Evolutionary conservation across 768 basidiomycete species (phyloP).

Genomic region (Lactifluus subvellereus): DNA sequence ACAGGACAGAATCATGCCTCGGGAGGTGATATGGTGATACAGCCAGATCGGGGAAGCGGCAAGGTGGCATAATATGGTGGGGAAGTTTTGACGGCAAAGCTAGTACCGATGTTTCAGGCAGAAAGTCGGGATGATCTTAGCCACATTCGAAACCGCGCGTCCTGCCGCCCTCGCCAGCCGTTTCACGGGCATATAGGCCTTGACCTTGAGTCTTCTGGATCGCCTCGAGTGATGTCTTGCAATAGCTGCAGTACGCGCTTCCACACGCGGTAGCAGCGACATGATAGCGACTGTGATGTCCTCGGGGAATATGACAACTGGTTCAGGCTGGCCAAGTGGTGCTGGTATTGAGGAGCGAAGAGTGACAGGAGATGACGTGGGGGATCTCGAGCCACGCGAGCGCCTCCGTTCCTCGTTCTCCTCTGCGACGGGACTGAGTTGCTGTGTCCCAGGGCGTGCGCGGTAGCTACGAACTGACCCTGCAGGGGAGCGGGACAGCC

Average conservation of each 20-base stretch:
- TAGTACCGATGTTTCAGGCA: conserved; percentile 16
- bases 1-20: conserved; percentile 18
- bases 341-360: conserved; percentile 4
- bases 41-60: not conserved
- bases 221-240: conserved; percentile 4
- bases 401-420: conserved; percentile 23
- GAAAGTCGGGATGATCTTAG: conserved; percentile 9
- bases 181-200: conserved; percentile 7
- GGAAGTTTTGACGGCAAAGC: not conserved
- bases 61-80: not conserved
- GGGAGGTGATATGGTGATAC: conserved; percentile 13
- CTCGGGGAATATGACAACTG: conserved; percentile 18
- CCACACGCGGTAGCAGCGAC: conserved; percentile 20
- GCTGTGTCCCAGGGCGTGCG: conserved; percentile 12
- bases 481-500: conserved; percentile 18
- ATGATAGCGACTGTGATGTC: conserved; percentile 23
- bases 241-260: conserved; percentile 14
- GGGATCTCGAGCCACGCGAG: conserved; percentile 15
- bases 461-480: conserved; percentile 22
- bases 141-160: conserved; percentile 10
- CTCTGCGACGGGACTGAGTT: conserved; percentile 25
- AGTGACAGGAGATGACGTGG: conserved; percentile 4
- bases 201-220: not conserved
- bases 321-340: not conserved
- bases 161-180: conserved; percentile 16